Percentiles rank a stretch among this genome's conserved stretches.
phyloP scores from a whole-genome alignment of 2,329 filamentous ascomycete genomes.

The Fusarium subglutinans region DNA sequence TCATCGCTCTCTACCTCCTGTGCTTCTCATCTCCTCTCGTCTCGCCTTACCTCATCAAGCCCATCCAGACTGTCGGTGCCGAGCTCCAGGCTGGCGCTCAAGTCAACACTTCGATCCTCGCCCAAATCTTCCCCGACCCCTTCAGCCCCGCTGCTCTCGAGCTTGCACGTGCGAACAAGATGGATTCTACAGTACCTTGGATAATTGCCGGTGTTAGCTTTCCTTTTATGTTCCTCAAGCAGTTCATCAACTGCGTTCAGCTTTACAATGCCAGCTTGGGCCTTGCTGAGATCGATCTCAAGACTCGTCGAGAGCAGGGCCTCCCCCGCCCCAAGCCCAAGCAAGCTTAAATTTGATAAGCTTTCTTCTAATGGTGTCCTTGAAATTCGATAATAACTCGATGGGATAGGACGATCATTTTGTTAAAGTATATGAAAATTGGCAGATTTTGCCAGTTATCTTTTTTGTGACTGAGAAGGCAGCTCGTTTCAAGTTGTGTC shows the following conservation, averaged over 20 bases:
- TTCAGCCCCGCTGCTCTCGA: slow-evolving; percentile 94
- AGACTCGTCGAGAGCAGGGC: slow-evolving; percentile 65
- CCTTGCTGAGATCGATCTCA: slow-evolving; percentile 90
- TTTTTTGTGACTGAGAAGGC: slow-evolving; percentile 10
- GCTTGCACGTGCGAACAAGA: slow-evolving; percentile 92
- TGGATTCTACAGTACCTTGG: slow-evolving; percentile 74
- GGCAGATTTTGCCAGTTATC: background rate
- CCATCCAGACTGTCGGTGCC: slow-evolving; percentile 63
- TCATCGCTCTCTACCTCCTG: slow-evolving; percentile 96
- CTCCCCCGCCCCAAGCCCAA: slow-evolving; percentile 57
- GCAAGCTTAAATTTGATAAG: slow-evolving; percentile 40
- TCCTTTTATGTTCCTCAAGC: slow-evolving; percentile 91
- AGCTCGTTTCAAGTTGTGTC: slow-evolving; percentile 8
- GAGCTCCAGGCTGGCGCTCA: slow-evolving; percentile 73
- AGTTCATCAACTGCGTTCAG: slow-evolving; percentile 93
- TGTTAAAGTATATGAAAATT: background rate
- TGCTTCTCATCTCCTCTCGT: slow-evolving; percentile 93
- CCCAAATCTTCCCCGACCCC: slow-evolving; percentile 84
- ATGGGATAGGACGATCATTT: background rate
- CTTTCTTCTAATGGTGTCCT: background rate
- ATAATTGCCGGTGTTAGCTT: slow-evolving; percentile 81
- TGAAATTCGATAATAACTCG: background rate
- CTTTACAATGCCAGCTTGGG: slow-evolving; percentile 91
- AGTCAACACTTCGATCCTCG: slow-evolving; percentile 73
- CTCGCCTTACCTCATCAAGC: slow-evolving; percentile 81